These are phyloP conservation scores for Prunus campanulata DNA, from an alignment of 306 rosid species.

Conservation along the genomic window DNA sequence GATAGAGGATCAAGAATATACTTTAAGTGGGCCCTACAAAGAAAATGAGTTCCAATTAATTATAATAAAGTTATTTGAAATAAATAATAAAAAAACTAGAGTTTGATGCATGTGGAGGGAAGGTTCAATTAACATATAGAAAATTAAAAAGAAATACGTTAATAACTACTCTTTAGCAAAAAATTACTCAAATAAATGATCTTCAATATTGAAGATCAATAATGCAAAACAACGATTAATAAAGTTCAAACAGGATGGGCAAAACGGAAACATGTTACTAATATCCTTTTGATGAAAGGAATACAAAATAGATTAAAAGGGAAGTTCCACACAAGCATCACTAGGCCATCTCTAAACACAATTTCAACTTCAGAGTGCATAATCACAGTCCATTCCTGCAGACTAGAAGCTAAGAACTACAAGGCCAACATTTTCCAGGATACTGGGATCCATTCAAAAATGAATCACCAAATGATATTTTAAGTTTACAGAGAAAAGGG, in stretches of 20 bases:
- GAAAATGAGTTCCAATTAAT: neutral
- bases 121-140: too few relatives aligned
- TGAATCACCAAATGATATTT: neutral
- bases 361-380: neutral
- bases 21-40: neutral
- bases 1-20: neutral
- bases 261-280: neutral
- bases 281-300: neutral
- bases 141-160: too few relatives aligned
- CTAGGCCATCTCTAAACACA: neutral
- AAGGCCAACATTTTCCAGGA: neutral
- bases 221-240: neutral
- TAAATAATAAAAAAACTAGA: neutral
- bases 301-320: neutral
- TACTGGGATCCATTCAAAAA: neutral
- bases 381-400: neutral
- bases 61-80: neutral
- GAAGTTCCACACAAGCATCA: neutral
- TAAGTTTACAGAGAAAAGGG: neutral
- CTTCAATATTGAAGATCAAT: neutral
- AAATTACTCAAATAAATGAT: neutral
- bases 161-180: neutral
- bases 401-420: neutral
- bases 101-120: neutral
- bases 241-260: neutral